Evolutionary conservation across 2,329 filamentous ascomycete genomes (phyloP).

Genomic region (Dothiorella sarmentorum): DNA sequence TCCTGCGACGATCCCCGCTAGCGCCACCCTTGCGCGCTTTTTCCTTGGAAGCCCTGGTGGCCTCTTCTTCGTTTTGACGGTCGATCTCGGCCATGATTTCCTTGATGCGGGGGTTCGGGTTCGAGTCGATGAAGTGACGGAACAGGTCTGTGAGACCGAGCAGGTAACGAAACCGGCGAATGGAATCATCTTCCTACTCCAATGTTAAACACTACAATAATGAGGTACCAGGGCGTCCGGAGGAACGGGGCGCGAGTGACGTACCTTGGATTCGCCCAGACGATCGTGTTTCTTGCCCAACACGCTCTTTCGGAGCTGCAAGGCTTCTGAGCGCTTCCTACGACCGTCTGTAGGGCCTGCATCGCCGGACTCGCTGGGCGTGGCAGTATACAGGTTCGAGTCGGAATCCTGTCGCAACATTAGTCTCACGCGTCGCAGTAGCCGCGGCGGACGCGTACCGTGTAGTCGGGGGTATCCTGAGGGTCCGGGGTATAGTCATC

Average conservation of each 20-base stretch:
- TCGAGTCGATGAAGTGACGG: constrained; percentile 97
- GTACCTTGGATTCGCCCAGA: constrained; percentile 86
- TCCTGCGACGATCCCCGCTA: constrained; percentile 70
- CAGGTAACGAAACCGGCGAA: constrained; percentile 90
- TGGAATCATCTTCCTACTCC: constrained; percentile 82
- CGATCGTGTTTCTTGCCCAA: constrained; percentile 93
- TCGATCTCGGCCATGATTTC: constrained; percentile 94
- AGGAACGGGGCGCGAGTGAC: constrained; percentile 20
- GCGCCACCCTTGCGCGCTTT: constrained; percentile 81
- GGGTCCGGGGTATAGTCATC: constrained; percentile 40
- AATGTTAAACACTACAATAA: neutral
- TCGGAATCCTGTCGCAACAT: constrained; percentile 56
- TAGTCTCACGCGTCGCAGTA: constrained; percentile 2
- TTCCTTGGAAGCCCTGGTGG: constrained; percentile 67
- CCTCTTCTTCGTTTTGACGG: constrained; percentile 76
- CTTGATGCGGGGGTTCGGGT: constrained; percentile 90
- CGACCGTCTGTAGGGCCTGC: constrained; percentile 65
- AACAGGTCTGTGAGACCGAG: constrained; percentile 94
- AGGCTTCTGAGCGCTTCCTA: constrained; percentile 80
- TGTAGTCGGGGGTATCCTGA: constrained; percentile 62
- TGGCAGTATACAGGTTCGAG: constrained; percentile 64
- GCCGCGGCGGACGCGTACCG: constrained; percentile 37
- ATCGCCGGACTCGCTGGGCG: constrained; percentile 84
- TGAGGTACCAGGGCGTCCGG: neutral
- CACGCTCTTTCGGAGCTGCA: constrained; percentile 85